phyloP scores from a whole-genome alignment of 345 rosid species.

The Syzygium aqueum region DNA sequence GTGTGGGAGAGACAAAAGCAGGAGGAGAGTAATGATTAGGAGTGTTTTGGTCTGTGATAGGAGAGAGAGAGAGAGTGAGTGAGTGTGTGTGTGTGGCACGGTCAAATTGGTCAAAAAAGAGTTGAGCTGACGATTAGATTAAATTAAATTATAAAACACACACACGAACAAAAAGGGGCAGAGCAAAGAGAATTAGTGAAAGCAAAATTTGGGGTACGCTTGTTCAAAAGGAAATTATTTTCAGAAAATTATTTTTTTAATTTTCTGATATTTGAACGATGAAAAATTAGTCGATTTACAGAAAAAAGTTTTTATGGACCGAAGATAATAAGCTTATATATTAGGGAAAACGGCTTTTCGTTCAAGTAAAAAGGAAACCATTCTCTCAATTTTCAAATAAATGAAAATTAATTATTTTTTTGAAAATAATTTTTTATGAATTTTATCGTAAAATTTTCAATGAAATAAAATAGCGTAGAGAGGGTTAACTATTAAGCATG shows the following conservation, averaged over 20 bases:
- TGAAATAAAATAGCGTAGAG: background rate
- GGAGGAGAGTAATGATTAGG: background rate
- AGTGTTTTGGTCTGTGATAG: background rate
- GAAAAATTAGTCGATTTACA: accelerated
- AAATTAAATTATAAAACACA: background rate
- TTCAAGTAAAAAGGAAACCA: accelerated
- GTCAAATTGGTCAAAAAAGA: background rate
- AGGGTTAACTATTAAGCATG: background rate
- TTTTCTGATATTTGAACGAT: background rate
- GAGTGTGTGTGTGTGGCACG: background rate
- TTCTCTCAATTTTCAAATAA: background rate
- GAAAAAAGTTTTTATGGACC: accelerated
- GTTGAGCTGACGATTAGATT: background rate
- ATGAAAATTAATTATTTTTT: background rate
- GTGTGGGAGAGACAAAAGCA: background rate
- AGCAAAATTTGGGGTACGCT: background rate
- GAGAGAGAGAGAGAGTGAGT: background rate
- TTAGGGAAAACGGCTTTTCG: accelerated
- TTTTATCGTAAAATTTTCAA: accelerated
- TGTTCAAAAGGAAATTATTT: background rate
- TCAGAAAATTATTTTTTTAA: background rate
- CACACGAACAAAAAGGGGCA: background rate
- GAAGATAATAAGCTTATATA: background rate
- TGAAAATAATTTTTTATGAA: background rate
- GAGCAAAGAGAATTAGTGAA: background rate